Evolutionary conservation across 306 rosid genomes (phyloP).

Genomic region (Ormosia semicastrata): DNA sequence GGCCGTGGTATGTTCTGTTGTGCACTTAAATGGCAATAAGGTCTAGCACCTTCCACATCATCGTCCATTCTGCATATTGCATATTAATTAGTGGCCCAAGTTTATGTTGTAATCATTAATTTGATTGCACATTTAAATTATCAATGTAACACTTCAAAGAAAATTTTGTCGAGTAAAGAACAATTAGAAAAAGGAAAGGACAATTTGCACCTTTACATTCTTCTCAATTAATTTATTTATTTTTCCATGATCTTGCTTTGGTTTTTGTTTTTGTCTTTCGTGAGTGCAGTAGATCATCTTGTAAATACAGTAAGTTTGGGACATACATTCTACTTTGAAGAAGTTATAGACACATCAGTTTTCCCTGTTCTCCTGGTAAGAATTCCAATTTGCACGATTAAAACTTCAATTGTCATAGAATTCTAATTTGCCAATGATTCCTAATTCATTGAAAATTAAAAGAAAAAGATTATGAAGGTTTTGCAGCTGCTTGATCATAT

Average conservation of each 20-base stretch:
- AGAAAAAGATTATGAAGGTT: not conserved
- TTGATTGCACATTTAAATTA: not conserved
- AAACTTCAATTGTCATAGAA: not conserved
- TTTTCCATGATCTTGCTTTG: not conserved
- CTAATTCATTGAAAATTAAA: not conserved
- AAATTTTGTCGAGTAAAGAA: not conserved
- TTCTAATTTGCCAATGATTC: not conserved
- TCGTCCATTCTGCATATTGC: not conserved
- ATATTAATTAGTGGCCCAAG: not conserved
- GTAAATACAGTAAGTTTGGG: conserved; percentile 88
- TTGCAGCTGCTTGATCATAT: not conserved
- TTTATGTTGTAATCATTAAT: not conserved
- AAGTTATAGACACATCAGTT: conserved; percentile 71
- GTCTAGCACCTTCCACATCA: not conserved
- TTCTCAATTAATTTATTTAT: not conserved
- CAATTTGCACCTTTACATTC: not conserved
- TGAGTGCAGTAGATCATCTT: conserved; percentile 77
- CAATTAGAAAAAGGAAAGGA: not conserved
- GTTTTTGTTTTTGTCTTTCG: not conserved
- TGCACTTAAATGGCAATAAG: not conserved
- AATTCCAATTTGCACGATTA: not conserved
- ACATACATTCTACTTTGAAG: conserved; percentile 86
- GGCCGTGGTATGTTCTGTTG: conserved; percentile 56
- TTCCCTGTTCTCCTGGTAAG: conserved; percentile 79
- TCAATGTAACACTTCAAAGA: not conserved